Evolutionary conservation across 495 filamentous ascomycete genomes (phyloP).

Genomic region (Neurospora sp.): DNA sequence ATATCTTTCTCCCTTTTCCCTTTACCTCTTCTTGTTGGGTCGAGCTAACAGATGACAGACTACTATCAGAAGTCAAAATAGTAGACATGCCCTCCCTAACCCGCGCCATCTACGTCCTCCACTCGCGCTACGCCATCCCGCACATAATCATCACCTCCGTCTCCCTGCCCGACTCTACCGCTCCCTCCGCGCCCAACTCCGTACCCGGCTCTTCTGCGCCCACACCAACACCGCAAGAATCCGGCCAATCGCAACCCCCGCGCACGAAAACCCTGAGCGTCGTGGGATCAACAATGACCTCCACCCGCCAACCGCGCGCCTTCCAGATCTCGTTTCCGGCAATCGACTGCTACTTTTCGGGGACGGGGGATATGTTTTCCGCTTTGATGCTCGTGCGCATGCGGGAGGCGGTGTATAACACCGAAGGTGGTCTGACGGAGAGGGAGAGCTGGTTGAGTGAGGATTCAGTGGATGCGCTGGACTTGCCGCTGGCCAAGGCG

Average conservation of each 20-base stretch:
- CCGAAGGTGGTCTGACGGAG: conserved; percentile 31
- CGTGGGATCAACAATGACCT: conserved; percentile 65
- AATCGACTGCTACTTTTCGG: conserved; percentile 86
- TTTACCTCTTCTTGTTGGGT: neutral
- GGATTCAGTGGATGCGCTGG: conserved; percentile 54
- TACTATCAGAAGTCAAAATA: conserved; percentile 76
- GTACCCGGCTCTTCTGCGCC: neutral
- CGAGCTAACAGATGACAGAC: conserved; percentile 31
- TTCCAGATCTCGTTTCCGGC: conserved; percentile 87
- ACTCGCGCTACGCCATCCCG: conserved; percentile 66
- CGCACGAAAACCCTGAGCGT: conserved; percentile 47
- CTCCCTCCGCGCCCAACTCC: conserved; percentile 29
- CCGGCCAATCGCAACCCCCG: neutral
- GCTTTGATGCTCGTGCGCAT: conserved; percentile 83
- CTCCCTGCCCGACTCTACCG: conserved; percentile 20
- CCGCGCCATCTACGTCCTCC: conserved; percentile 64
- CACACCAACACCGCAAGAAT: neutral
- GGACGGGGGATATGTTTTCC: conserved; percentile 97
- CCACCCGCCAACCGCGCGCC: conserved; percentile 54
- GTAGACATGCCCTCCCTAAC: conserved; percentile 61
- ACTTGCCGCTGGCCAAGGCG: conserved; percentile 73
- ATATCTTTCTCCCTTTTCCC: conserved; percentile 8
- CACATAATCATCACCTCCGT: conserved; percentile 93
- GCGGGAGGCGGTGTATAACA: conserved; percentile 57
- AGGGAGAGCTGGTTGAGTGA: conserved; percentile 57